A percentile compares a stretch with the other conserved stretches of the same genome.
Evolutionary conservation across 202 grass and related monocot genomes (phyloP).

Genomic region (Schoenoplectus triqueter): DNA sequence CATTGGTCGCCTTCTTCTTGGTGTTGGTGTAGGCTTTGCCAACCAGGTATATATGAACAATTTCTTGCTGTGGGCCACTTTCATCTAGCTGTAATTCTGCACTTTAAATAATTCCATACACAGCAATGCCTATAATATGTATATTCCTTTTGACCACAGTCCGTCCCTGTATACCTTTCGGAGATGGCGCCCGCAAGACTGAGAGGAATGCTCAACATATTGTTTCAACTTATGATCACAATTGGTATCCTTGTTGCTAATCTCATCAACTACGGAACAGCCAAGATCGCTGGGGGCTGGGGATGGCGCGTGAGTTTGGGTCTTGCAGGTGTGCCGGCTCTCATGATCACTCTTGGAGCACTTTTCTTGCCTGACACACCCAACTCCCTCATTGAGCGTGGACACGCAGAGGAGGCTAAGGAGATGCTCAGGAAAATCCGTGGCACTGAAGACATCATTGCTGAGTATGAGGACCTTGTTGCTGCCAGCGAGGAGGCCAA

Average conservation of each 20-base stretch:
- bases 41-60: slow-evolving; percentile 49
- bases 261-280: slow-evolving; percentile 73
- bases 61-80: not conserved
- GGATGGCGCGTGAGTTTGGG: slow-evolving; percentile 71
- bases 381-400: slow-evolving; percentile 66
- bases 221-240: slow-evolving; percentile 84
- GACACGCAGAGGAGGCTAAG: slow-evolving; percentile 43
- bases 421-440: slow-evolving; percentile 61
- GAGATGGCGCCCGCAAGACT: slow-evolving; percentile 75
- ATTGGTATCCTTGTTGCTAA: slow-evolving; percentile 71
- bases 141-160: slow-evolving; percentile 35
- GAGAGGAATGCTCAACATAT: slow-evolving; percentile 79
- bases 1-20: slow-evolving; percentile 66
- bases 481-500: slow-evolving; percentile 53
- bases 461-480: slow-evolving; percentile 61
- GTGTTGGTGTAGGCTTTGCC: slow-evolving; percentile 71
- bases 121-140: not conserved
- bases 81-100: not conserved
- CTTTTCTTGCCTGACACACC: slow-evolving; percentile 64
- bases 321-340: slow-evolving; percentile 63
- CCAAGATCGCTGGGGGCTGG: slow-evolving; percentile 55
- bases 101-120: not conserved
- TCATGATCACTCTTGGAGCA: slow-evolving; percentile 63
- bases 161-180: slow-evolving; percentile 68
- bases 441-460: slow-evolving; percentile 56